Evolutionary conservation across 23 red algal species (phyloP).

Genomic region (Gracilaria domingensis): DNA sequence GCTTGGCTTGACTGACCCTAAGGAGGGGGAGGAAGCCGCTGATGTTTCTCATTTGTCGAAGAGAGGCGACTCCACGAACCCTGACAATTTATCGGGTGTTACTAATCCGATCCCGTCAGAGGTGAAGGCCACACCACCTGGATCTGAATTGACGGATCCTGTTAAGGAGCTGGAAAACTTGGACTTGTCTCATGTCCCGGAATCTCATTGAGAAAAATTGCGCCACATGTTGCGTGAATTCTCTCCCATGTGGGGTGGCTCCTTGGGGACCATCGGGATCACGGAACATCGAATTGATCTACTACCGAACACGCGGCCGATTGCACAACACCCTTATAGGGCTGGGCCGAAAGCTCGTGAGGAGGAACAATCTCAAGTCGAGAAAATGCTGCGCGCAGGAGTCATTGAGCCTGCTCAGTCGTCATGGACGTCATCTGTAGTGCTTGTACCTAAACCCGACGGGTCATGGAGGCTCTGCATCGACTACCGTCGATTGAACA

Average conservation of each 20-base stretch:
- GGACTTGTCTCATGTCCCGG: not conserved
- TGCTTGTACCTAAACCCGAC: not conserved
- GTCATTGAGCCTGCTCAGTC: not conserved
- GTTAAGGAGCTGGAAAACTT: not conserved
- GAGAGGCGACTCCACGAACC: too few species aligned
- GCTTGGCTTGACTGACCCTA: too few species aligned
- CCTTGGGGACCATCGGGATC: not conserved
- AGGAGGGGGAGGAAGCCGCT: too few species aligned
- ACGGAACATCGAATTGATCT: not conserved
- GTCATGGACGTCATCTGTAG: not conserved
- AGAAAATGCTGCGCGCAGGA: not conserved
- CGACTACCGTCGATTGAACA: slow-evolving; percentile 11
- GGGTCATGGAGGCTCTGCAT: not conserved
- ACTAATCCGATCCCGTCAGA: not conserved
- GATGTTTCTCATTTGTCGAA: too few species aligned
- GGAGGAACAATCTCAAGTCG: not conserved
- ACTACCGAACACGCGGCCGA: not conserved
- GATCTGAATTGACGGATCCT: not conserved
- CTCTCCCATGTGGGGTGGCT: not conserved
- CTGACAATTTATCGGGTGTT: too few species aligned
- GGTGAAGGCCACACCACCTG: not conserved
- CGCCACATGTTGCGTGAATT: not conserved
- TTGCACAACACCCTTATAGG: not conserved
- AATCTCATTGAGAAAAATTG: not conserved
- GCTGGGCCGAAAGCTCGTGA: not conserved